Percentiles rank a stretch among this genome's conserved stretches.
Evolutionary conservation across 805 yeast species (phyloP).

Genomic region (Saccharomycopsis vini): DNA sequence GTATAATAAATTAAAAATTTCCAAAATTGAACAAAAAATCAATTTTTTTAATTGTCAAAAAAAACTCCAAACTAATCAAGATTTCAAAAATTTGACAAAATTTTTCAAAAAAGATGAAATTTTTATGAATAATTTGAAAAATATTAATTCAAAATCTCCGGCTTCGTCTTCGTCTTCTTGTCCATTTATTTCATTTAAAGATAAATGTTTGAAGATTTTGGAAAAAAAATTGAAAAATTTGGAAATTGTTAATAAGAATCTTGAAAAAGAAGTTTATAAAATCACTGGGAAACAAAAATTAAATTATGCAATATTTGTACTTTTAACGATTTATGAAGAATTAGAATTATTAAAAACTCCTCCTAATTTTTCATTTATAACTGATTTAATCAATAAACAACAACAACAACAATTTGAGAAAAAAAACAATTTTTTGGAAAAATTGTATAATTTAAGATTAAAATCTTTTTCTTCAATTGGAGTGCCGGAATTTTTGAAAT

Average conservation of each 20-base stretch:
- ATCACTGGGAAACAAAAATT: neutral
- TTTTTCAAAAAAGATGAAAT: neutral
- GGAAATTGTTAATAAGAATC: neutral
- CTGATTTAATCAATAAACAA: neutral
- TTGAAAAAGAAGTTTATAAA: neutral
- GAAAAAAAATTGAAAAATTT: neutral
- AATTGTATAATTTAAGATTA: conserved; percentile 1
- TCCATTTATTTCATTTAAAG: neutral
- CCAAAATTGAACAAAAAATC: neutral
- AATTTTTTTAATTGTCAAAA: neutral
- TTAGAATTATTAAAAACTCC: neutral
- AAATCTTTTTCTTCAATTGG: conserved; percentile 10
- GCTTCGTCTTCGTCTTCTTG: neutral
- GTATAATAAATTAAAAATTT: neutral
- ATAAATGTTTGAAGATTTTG: neutral
- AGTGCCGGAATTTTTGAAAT: conserved; percentile 2
- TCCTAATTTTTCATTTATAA: neutral
- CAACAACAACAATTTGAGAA: too few relatives aligned
- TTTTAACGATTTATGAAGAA: neutral
- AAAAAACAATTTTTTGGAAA: neutral
- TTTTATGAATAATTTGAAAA: neutral
- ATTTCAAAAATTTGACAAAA: neutral
- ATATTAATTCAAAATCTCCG: neutral
- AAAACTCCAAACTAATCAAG: neutral
- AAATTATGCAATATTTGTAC: neutral